Conservation (phyloP, 164 flowering plant genomes). For the Euptelea pleiosperma region DNA sequence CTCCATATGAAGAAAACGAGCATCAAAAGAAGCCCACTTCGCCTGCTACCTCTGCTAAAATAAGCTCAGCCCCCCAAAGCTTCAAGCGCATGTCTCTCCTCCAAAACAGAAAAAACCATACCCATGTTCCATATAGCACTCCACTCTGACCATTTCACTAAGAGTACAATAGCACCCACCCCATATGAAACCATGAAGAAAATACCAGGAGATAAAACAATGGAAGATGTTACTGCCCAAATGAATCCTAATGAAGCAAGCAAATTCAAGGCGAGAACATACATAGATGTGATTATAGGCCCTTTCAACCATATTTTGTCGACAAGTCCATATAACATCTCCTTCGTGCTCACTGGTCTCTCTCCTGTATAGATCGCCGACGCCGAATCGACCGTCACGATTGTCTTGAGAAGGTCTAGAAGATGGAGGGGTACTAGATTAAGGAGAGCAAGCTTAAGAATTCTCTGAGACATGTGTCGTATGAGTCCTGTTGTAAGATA, state of each 20-base stretch:
- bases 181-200: not conserved
- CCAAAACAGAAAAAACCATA: slow-evolving; percentile 18
- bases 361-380: slow-evolving; percentile 13
- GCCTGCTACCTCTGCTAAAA: no score
- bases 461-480: not conserved
- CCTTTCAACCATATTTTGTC: not conserved
- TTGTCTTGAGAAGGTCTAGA: slow-evolving; percentile 9
- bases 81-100: slow-evolving; percentile 10
- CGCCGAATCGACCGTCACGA: not conserved
- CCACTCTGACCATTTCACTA: slow-evolving; percentile 18
- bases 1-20: slow-evolving; percentile 15
- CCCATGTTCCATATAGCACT: slow-evolving; percentile 26
- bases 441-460: slow-evolving; percentile 12
- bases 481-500: no score
- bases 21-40: slow-evolving; percentile 13
- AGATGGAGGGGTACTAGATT: slow-evolving; percentile 13
- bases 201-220: not conserved
- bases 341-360: slow-evolving; percentile 5
- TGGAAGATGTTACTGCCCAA: not conserved
- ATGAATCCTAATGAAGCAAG: not conserved
- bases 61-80: slow-evolving; percentile 5
- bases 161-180: not conserved
- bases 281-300: not conserved
- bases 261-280: not conserved
- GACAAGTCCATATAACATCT: not conserved